Base-by-base conservation (phyloP, 768 basidiomycete species). In the Hericium coralloides region DNA sequence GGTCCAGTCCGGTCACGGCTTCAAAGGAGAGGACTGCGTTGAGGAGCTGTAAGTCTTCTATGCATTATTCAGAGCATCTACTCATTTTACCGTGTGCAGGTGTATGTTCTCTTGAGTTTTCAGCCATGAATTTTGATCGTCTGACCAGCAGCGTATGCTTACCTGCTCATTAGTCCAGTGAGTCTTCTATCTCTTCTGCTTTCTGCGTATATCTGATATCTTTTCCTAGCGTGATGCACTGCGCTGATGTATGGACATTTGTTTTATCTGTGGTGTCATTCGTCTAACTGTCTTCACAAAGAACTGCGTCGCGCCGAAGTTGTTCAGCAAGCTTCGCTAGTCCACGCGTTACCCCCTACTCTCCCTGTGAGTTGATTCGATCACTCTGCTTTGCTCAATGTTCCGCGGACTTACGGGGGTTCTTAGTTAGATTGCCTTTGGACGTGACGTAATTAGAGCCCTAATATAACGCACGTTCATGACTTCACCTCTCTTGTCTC, bases 21-120 rank as follows among this genome's bases (percentile, higher is more conserved):
- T 80, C 81, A 85, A 90, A 69, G 84, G 84, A 60, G 94, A 95
- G 76, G 92, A 95, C 68, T 95, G 92, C 67, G 87, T 94, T 38
- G 90, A 93, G 73, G 92, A 92, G 78, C 69, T 92, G 88, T 89
- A 64, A 70, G 86, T 80, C n/a, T 55, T 38, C 6, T n/a, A 22
- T 59, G 45, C 50, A 38, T 3, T 48, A 18, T 23, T 10, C 12
- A n/a, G 37, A 23, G 31, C 25, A 18, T 15, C 15, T 5, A 18
- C 23, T 23, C 31, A 17, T 39, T 52, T 23, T 7, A 1, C 2
- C 36, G 20, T 14, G 7, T 14, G 4, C 41, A 63, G 62, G 62
- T 63, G 62, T 72, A 60, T 56, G 70, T 70, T 4, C n/a, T 23
- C 3, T 31, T 39, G 17, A 55, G 47, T 12, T 25, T 8, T 31